Conservation (phyloP, 2,329 filamentous ascomycete genomes). For the Trichoderma cornu-damae region DNA sequence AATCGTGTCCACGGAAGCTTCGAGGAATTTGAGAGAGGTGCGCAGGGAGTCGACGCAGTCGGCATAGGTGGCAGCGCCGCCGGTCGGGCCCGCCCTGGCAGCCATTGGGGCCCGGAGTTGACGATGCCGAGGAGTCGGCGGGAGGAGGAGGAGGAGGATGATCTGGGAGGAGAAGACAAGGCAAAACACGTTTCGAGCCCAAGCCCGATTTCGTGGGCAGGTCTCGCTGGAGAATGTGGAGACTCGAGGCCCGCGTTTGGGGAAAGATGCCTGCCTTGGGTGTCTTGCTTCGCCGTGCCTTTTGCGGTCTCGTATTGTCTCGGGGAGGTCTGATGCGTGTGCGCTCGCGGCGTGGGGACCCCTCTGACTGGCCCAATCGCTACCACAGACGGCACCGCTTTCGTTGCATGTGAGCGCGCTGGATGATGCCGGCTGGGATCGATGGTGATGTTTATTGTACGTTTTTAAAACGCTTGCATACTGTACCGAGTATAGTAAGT, state of each 20-base stretch:
- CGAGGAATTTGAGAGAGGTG: conserved; percentile 55
- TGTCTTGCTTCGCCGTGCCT: background rate
- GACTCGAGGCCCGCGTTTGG: background rate
- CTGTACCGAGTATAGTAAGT: too few relatives aligned
- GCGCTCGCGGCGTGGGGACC: background rate
- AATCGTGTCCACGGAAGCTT: conserved; percentile 55
- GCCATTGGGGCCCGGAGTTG: conserved; percentile 20
- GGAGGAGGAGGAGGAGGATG: too few relatives aligned
- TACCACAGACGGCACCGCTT: background rate
- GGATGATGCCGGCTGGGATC: background rate
- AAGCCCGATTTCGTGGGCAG: background rate
- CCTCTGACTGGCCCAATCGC: background rate
- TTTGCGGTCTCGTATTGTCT: conserved; percentile 2
- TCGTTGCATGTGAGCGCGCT: background rate
- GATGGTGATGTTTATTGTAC: conserved; percentile 3
- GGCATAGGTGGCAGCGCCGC: conserved; percentile 40
- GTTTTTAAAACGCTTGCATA: too few relatives aligned
- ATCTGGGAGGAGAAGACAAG: background rate
- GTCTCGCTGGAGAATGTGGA: conserved; percentile 16
- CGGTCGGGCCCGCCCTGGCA: conserved; percentile 24
- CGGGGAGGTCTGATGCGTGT: background rate
- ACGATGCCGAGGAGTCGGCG: conserved; percentile 15
- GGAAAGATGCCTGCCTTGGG: background rate
- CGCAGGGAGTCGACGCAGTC: conserved; percentile 58
- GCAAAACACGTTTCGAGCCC: background rate